phyloP scores from a whole-genome alignment of 192 early-diverging fungal species.

The Thoreauomyces humboldtii region DNA sequence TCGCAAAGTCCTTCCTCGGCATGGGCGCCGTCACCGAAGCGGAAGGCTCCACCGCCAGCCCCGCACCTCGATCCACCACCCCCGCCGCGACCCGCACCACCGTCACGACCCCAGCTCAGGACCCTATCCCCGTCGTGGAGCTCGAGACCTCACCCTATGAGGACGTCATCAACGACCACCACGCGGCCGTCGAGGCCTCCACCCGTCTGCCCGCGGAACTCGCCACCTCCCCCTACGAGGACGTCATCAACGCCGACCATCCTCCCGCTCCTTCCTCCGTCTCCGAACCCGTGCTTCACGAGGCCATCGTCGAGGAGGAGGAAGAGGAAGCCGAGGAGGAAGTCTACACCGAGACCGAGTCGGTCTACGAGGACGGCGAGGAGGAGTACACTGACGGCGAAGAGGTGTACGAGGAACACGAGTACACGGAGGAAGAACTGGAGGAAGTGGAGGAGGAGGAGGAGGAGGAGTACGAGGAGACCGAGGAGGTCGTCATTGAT shows the following conservation, averaged over 20 bases:
- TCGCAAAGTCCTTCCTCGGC: slow-evolving; percentile 15
- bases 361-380: slow-evolving; percentile 11
- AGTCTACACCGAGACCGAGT: neutral
- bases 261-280: neutral
- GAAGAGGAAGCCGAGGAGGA: slow-evolving; percentile 12
- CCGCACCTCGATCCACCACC: too few relatives aligned
- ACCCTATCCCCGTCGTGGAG: too few relatives aligned
- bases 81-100: too few relatives aligned
- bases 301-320: neutral
- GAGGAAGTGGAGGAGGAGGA: slow-evolving; percentile 4
- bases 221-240: slow-evolving; percentile 3
- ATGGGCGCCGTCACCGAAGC: neutral
- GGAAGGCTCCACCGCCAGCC: neutral
- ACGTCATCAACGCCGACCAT: slow-evolving; percentile 3
- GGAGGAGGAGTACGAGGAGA: slow-evolving; percentile 5
- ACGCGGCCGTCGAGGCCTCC: neutral
- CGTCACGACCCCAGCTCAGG: too few relatives aligned
- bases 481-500: neutral
- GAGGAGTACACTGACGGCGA: neutral
- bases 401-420: neutral
- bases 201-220: neutral
- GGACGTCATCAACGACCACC: neutral
- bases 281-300: neutral
- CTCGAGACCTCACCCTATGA: too few relatives aligned
- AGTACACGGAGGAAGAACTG: neutral